phyloP scores from a whole-genome alignment of 176 grass and related monocot genomes.

The Rhynchospora breviuscula region DNA sequence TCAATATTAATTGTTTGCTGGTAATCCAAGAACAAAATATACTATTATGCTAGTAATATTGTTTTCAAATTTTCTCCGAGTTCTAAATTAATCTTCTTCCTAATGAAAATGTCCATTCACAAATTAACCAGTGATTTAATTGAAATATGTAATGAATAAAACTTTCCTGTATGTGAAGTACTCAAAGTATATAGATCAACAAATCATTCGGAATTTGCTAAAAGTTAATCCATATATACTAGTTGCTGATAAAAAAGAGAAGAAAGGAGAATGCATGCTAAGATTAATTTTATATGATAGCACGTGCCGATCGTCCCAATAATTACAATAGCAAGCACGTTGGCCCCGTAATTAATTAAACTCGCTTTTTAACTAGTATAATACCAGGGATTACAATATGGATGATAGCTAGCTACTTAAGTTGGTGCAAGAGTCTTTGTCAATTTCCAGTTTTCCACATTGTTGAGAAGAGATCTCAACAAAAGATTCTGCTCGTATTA shows the following conservation, averaged over 20 bases:
- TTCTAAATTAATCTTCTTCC: neutral
- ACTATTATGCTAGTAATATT: neutral
- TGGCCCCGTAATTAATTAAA: neutral
- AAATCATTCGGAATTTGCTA: neutral
- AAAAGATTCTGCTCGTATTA: slow-evolving; percentile 14
- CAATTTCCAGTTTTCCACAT: slow-evolving; percentile 4
- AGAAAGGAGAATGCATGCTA: neutral
- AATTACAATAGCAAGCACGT: neutral
- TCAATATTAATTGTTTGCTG: too few relatives aligned
- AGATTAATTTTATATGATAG: neutral
- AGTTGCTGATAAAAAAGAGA: neutral
- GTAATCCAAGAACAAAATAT: neutral
- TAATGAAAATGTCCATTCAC: neutral
- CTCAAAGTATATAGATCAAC: neutral
- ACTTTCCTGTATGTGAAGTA: neutral
- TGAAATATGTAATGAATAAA: neutral
- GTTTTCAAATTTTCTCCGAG: too few relatives aligned
- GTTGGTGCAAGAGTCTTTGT: slow-evolving; percentile 14
- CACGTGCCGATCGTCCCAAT: neutral
- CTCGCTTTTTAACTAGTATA: neutral
- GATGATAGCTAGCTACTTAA: neutral
- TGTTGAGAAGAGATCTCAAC: neutral
- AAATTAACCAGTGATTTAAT: neutral
- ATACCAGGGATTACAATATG: neutral
- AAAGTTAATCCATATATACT: neutral